Evolutionary conservation across 169 alveolate species (phyloP).

Genomic region (Eimeria maxima): DNA sequence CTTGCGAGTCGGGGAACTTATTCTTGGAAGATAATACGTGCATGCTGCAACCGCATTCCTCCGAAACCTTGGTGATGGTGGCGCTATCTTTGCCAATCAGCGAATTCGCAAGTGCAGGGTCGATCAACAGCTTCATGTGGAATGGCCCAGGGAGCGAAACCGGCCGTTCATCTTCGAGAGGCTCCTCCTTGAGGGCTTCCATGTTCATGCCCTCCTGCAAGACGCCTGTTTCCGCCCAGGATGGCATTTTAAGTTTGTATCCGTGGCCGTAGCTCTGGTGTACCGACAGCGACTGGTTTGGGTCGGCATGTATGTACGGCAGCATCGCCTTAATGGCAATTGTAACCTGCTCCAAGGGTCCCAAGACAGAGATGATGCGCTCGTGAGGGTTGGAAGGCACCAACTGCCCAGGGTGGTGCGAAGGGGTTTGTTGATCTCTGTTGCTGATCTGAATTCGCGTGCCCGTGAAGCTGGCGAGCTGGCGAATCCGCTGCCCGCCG

Average conservation of each 20-base stretch:
- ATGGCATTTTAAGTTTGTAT: conserved; percentile 58
- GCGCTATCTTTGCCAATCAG: conserved; percentile 64
- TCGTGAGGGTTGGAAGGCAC: conserved; percentile 70
- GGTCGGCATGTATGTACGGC: conserved; percentile 80
- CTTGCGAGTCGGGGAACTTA: conserved; percentile 51
- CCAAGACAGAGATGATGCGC: conserved; percentile 55
- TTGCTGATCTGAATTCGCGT: conserved; percentile 74
- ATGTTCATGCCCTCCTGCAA: conserved; percentile 78
- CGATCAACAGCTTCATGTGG: conserved; percentile 65
- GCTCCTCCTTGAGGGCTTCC: conserved; percentile 70
- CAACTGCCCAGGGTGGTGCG: conserved; percentile 61
- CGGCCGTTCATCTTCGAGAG: conserved; percentile 61
- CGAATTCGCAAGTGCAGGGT: conserved; percentile 76
- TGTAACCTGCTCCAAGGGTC: conserved; percentile 59
- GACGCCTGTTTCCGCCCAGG: conserved; percentile 73
- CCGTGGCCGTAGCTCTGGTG: conserved; percentile 81
- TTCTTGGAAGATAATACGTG: conserved; percentile 64
- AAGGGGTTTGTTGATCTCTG: conserved; percentile 70
- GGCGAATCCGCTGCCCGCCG: conserved; percentile 74
- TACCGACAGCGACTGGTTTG: conserved; percentile 67
- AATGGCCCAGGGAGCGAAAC: conserved; percentile 68
- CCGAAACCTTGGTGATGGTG: conserved; percentile 40
- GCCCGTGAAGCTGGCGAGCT: conserved; percentile 58
- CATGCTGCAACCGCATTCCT: conserved; percentile 67
- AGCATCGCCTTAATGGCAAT: conserved; percentile 69